A percentile compares a stretch with the other conserved stretches of the same genome.
Conservation (phyloP, 805 yeast genomes). For the Saccharomyces paradoxus region DNA sequence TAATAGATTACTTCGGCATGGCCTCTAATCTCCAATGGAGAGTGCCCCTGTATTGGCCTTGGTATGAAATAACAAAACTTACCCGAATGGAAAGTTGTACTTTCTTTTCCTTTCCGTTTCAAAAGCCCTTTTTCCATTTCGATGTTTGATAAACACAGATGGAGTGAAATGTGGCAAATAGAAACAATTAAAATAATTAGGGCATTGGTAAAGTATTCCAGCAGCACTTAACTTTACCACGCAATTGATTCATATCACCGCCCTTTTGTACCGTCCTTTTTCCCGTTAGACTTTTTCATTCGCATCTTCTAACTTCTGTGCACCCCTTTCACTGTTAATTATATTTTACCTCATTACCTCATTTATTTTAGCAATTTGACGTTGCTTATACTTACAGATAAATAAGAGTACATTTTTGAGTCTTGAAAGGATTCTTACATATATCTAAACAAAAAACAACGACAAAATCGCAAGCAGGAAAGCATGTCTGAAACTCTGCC, state of each 20-base stretch:
- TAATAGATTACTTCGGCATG: background rate
- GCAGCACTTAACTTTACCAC: background rate
- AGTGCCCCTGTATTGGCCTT: background rate
- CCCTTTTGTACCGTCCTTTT: background rate
- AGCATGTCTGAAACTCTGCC: constrained; percentile 36
- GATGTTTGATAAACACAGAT: background rate
- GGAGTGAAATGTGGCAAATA: background rate
- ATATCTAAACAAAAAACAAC: background rate
- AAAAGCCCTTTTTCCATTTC: background rate
- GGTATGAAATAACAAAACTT: background rate
- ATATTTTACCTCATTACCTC: background rate
- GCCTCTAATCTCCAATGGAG: background rate
- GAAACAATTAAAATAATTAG: background rate
- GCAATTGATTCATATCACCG: background rate
- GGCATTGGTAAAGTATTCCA: background rate
- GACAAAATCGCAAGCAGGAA: background rate
- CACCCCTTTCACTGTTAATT: background rate
- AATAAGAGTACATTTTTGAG: background rate
- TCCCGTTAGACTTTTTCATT: background rate
- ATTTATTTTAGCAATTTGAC: background rate
- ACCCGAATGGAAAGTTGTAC: background rate
- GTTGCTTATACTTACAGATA: background rate
- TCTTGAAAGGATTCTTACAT: background rate
- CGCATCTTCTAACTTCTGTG: background rate
- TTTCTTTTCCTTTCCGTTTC: background rate